Conservation (phyloP, 495 filamentous ascomycete species). For the Extremus antarcticus region DNA sequence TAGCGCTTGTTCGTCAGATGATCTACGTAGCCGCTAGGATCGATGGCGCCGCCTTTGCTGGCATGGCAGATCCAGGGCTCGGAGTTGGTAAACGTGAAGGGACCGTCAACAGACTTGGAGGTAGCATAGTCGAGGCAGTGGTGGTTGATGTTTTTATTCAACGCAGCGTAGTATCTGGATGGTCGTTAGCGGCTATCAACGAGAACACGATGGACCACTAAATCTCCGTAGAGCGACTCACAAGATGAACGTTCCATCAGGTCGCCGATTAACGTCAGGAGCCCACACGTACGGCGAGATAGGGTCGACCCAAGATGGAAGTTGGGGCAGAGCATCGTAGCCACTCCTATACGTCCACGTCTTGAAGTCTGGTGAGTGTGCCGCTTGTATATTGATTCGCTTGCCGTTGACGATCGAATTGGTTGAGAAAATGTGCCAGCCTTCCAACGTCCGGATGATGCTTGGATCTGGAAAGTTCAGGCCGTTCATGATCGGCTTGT, state of each 20-base stretch:
- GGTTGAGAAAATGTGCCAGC: constrained; percentile 16
- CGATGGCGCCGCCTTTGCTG: constrained; percentile 22
- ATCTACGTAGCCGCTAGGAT: constrained; percentile 18
- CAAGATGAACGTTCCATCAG: constrained; percentile 13
- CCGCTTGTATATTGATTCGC: constrained; percentile 11
- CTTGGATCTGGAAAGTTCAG: constrained; percentile 8
- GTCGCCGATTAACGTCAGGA: constrained; percentile 3
- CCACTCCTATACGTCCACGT: constrained; percentile 3
- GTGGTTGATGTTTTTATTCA: neutral
- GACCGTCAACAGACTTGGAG: constrained; percentile 13
- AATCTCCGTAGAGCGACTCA: constrained; percentile 13
- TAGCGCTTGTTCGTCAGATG: constrained; percentile 25
- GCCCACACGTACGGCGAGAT: constrained; percentile 9
- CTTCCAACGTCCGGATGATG: constrained; percentile 4
- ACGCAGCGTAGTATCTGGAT: constrained; percentile 10
- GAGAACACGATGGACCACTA: no score
- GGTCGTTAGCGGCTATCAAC: no score
- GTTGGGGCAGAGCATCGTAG: constrained; percentile 9
- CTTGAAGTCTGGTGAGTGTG: constrained; percentile 8
- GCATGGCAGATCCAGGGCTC: constrained; percentile 33
- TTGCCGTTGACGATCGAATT: constrained; percentile 1
- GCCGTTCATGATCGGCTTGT: constrained; percentile 1
- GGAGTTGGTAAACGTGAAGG: constrained; percentile 8
- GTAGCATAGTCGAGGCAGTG: constrained; percentile 23
- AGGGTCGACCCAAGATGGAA: constrained; percentile 6